A percentile compares a stretch with the other conserved stretches of the same genome.
Conservation (phyloP, 2,329 filamentous ascomycete genomes). For the Aspergillus awamori region DNA sequence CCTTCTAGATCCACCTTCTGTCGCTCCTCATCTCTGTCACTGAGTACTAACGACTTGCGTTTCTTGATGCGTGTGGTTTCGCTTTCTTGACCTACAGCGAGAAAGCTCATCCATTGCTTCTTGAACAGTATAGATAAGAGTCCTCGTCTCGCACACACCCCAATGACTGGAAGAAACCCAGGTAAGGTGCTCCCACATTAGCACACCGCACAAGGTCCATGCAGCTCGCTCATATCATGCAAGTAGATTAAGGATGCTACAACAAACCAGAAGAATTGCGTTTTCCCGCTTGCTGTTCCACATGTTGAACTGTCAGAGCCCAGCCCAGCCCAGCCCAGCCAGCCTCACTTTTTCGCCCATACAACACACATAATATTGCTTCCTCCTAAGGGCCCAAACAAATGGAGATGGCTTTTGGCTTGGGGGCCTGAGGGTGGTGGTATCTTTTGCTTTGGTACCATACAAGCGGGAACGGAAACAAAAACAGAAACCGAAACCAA, state of each 20-base stretch:
- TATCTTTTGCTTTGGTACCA: background rate
- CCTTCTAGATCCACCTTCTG: no score
- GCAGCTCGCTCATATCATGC: background rate
- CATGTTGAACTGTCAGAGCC: constrained; percentile 9
- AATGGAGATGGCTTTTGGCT: constrained; percentile 1
- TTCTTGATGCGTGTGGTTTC: no score
- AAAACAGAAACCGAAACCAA: background rate
- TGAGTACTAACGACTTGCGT: no score
- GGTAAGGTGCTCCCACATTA: background rate
- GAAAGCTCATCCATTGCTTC: no score
- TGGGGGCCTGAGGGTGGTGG: constrained; percentile 5
- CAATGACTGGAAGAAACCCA: background rate
- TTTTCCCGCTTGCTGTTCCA: constrained; percentile 12
- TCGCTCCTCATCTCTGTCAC: no score
- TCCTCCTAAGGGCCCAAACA: background rate
- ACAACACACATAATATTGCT: constrained; percentile 7
- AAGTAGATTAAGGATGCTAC: constrained; percentile 10
- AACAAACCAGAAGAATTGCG: constrained; percentile 1
- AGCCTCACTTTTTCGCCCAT: constrained; percentile 18
- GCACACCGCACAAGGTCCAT: background rate
- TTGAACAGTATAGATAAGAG: no score
- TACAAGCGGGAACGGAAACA: background rate
- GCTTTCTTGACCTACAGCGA: no score
- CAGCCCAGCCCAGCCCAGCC: background rate
- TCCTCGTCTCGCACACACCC: background rate